Evolutionary conservation across 2,329 filamentous ascomycete species (phyloP).

Genomic region (Fusarium multiceps): DNA sequence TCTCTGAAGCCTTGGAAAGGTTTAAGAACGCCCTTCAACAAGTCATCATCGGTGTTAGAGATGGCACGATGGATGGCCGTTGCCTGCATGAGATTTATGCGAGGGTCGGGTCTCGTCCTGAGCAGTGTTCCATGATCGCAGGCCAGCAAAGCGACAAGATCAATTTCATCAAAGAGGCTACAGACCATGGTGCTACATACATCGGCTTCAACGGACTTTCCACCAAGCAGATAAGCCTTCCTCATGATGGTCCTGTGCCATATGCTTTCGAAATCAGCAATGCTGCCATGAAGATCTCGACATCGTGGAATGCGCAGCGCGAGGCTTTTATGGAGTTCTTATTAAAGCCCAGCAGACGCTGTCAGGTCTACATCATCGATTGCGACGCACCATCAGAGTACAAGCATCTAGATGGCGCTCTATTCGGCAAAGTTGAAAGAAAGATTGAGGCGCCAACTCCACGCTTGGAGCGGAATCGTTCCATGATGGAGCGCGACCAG

Average conservation of each 20-base stretch:
- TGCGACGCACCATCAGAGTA: slow-evolving; percentile 20
- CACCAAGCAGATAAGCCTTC: background rate
- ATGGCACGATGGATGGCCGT: background rate
- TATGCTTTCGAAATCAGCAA: slow-evolving; percentile 16
- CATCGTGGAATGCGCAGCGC: slow-evolving; percentile 1
- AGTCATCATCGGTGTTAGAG: background rate
- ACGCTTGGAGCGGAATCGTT: background rate
- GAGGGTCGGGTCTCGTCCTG: accelerated
- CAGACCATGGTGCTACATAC: slow-evolving; percentile 17
- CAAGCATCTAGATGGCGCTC: background rate
- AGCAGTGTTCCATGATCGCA: background rate
- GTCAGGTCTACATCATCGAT: slow-evolving; percentile 32
- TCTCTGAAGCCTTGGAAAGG: background rate
- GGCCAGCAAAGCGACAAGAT: slow-evolving; percentile 29
- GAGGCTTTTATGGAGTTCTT: slow-evolving; percentile 12
- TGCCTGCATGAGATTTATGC: background rate
- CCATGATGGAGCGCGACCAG: accelerated
- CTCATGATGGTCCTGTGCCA: background rate
- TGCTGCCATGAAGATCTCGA: background rate
- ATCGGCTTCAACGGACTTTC: slow-evolving; percentile 30
- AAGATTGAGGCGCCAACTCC: background rate
- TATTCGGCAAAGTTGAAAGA: background rate
- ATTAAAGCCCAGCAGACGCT: background rate
- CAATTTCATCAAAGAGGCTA: background rate
- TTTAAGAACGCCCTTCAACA: background rate